These are phyloP conservation scores for Middelhovenomyces tepae DNA, from an alignment of 805 yeast genomes.

Conservation along the genomic window DNA sequence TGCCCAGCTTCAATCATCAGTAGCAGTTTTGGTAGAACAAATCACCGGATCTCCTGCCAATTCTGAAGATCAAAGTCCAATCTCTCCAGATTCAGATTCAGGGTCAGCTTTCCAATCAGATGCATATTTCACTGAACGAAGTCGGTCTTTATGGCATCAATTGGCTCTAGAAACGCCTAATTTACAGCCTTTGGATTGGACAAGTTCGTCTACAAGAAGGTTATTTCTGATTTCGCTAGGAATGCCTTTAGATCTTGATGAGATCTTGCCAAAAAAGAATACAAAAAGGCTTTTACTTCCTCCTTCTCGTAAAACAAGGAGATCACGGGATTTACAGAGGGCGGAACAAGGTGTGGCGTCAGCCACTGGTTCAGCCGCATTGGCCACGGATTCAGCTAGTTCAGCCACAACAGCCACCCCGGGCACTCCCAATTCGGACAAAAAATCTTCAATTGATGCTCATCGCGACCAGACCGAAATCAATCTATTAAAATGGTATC, in stretches of 20 bases:
- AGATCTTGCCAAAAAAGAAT: constrained; percentile 31
- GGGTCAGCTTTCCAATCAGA: too few relatives aligned
- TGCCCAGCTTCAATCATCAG: constrained; percentile 14
- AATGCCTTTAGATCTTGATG: constrained; percentile 65
- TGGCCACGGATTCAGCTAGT: background rate
- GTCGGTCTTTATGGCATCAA: constrained; percentile 33
- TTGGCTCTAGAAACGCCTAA: constrained; percentile 39
- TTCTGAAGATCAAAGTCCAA: constrained; percentile 13
- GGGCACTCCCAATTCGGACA: constrained; percentile 7
- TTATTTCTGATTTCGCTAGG: constrained; percentile 57
- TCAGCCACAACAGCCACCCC: constrained; percentile 3
- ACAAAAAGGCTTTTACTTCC: constrained; percentile 20
- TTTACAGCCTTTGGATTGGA: constrained; percentile 60
- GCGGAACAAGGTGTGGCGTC: background rate
- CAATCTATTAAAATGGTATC: constrained; percentile 23
- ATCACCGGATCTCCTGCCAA: constrained; percentile 7
- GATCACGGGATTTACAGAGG: background rate
- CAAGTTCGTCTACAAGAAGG: constrained; percentile 53
- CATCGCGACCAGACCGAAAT: constrained; percentile 18
- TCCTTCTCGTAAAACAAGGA: background rate
- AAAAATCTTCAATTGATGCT: constrained; percentile 15
- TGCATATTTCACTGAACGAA: constrained; percentile 17
- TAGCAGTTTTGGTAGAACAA: constrained; percentile 6
- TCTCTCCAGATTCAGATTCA: too few relatives aligned
- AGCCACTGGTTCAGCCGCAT: background rate